A percentile compares a stretch with the other conserved stretches of the same genome.
phyloP scores from a whole-genome alignment of 345 rosid species.

The Salix caprea region DNA sequence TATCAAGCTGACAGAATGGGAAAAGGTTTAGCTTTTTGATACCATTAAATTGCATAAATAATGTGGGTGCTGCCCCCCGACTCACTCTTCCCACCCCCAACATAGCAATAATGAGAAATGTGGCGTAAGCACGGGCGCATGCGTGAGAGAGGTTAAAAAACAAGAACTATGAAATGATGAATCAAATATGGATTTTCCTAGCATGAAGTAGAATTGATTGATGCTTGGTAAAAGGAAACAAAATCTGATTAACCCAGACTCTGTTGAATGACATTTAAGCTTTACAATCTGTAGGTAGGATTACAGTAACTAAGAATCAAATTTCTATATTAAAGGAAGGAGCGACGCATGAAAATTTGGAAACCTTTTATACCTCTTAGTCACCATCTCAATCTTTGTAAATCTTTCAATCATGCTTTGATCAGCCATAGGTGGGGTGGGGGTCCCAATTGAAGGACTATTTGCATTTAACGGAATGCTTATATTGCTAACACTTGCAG shows the following conservation, averaged over 20 bases:
- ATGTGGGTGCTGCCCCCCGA: background rate
- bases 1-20: background rate
- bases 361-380: constrained; percentile 47
- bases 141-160: background rate
- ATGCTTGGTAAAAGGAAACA: background rate
- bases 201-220: background rate
- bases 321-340: background rate
- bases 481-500: constrained; percentile 80
- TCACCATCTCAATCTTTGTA: constrained; percentile 68
- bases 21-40: background rate
- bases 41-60: background rate
- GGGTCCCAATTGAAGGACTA: constrained; percentile 83
- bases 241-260: no score
- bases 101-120: background rate
- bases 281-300: background rate
- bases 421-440: constrained; percentile 62
- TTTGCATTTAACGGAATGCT: constrained; percentile 56
- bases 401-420: constrained; percentile 70
- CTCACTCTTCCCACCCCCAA: background rate
- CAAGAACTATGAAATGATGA: background rate
- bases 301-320: background rate
- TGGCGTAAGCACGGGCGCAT: no score
- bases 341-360: constrained; percentile 5
- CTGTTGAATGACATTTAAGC: background rate
- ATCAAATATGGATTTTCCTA: background rate